phyloP scores from a whole-genome alignment of 352 stramenopile species.

The Globisporangium echinulatum region DNA sequence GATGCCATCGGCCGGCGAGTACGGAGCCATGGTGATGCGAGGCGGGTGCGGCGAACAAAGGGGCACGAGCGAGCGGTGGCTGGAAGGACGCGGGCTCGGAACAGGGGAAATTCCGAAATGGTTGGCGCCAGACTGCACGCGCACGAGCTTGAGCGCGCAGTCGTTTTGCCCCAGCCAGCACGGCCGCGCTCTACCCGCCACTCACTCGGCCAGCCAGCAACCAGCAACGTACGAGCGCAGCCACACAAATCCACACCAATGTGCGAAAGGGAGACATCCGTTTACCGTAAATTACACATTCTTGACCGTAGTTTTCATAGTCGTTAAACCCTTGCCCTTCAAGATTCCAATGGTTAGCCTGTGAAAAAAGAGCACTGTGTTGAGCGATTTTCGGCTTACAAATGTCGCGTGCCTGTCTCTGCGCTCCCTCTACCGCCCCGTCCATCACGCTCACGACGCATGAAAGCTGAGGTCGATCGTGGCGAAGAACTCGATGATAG shows the following conservation, averaged over 20 bases:
- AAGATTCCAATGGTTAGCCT: no score
- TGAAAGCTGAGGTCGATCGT: no score
- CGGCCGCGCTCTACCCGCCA: constrained; percentile 3
- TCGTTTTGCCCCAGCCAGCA: no score
- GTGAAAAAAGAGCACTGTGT: not conserved
- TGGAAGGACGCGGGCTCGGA: constrained; percentile 20
- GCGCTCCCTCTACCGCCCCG: not conserved
- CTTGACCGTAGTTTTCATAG: no score
- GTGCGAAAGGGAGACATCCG: not conserved
- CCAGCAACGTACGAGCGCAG: not conserved
- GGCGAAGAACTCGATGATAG: no score
- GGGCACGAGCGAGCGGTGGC: not conserved
- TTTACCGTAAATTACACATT: not conserved
- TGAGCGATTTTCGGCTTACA: not conserved
- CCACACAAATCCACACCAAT: not conserved
- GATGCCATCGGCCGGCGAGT: constrained; percentile 74
- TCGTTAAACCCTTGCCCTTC: no score
- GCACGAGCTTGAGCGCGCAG: no score
- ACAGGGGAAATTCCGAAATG: constrained; percentile 83
- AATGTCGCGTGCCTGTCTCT: not conserved
- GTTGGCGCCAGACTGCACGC: not conserved
- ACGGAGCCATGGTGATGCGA: constrained; percentile 66
- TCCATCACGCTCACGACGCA: constrained; percentile 10
- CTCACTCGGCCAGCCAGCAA: not conserved
- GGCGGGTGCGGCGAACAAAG: constrained; percentile 13